These are phyloP conservation scores for Sclerotinia subarctica DNA, from an alignment of 2,329 filamentous ascomycete genomes.

Conservation along the genomic window DNA sequence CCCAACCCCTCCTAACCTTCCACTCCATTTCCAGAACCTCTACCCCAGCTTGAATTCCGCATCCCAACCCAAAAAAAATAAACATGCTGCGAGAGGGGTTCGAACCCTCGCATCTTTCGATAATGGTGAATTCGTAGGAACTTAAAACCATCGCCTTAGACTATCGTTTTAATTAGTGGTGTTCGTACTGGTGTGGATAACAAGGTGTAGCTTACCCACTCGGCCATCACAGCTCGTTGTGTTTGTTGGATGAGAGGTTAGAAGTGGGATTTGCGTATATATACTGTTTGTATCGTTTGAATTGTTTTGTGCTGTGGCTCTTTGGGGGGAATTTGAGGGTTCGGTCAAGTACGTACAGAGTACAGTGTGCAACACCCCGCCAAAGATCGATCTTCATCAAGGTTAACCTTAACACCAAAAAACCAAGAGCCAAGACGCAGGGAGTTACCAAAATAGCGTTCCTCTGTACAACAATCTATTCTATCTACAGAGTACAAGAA, in stretches of 20 bases:
- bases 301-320: no score
- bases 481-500: no score
- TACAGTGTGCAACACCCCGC: background rate
- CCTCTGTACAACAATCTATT: background rate
- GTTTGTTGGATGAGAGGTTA: background rate
- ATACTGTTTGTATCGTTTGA: background rate
- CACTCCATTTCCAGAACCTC: no score
- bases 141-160: constrained; percentile 20
- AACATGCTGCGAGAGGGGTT: constrained; percentile 1
- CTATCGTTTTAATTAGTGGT: background rate
- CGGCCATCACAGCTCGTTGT: constrained; percentile 1
- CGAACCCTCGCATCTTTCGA: constrained; percentile 19
- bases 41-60: no score
- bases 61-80: no score
- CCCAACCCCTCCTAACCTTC: no score
- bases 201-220: background rate
- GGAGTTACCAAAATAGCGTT: background rate
- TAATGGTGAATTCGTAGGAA: constrained; percentile 6
- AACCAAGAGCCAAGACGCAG: background rate
- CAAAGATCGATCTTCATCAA: no score
- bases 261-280: background rate
- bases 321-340: background rate
- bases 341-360: no score
- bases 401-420: background rate
- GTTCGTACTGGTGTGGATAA: background rate